Conservation (phyloP, 1,284 basidiomycete species). For the Exobasidium cylindrosporum region DNA sequence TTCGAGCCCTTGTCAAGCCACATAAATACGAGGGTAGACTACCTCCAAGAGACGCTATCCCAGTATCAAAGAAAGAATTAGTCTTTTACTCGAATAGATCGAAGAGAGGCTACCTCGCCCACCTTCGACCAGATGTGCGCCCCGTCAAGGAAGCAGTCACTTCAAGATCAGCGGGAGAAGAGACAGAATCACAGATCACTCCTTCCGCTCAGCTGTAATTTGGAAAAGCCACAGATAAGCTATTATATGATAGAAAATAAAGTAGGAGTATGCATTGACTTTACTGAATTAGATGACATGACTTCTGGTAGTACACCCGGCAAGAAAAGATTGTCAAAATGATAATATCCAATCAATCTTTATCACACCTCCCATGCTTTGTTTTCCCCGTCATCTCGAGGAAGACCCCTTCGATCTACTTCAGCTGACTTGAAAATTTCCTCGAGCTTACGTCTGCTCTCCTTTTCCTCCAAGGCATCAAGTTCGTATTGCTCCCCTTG, state of each 20-base stretch:
- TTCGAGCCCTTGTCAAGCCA: slow-evolving; percentile 74
- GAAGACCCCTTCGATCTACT: slow-evolving; percentile 42
- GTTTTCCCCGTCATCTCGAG: slow-evolving; percentile 47
- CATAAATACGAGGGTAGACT: slow-evolving; percentile 45
- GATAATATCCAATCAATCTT: too few species aligned
- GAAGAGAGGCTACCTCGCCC: slow-evolving; percentile 43
- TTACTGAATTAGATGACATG: too few species aligned
- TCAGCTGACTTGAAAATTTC: slow-evolving; percentile 23
- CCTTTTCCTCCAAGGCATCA: neutral
- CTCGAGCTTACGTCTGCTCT: slow-evolving; percentile 8
- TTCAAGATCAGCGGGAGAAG: slow-evolving; percentile 3
- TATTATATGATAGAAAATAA: too few species aligned
- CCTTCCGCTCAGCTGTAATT: neutral
- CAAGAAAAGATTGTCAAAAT: too few species aligned
- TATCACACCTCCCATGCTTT: slow-evolving; percentile 54
- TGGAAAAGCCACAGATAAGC: too few species aligned
- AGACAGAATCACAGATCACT: neutral
- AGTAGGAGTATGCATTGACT: too few species aligned
- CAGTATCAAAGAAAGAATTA: slow-evolving; percentile 45
- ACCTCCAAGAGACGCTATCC: slow-evolving; percentile 38
- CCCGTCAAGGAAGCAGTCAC: neutral
- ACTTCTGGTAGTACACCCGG: too few species aligned
- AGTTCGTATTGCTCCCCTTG: neutral
- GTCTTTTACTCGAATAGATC: slow-evolving; percentile 37
- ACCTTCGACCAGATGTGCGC: slow-evolving; percentile 7